Base-by-base conservation (phyloP, 2,329 filamentous ascomycete genomes). In the Xylaria multiplex region DNA sequence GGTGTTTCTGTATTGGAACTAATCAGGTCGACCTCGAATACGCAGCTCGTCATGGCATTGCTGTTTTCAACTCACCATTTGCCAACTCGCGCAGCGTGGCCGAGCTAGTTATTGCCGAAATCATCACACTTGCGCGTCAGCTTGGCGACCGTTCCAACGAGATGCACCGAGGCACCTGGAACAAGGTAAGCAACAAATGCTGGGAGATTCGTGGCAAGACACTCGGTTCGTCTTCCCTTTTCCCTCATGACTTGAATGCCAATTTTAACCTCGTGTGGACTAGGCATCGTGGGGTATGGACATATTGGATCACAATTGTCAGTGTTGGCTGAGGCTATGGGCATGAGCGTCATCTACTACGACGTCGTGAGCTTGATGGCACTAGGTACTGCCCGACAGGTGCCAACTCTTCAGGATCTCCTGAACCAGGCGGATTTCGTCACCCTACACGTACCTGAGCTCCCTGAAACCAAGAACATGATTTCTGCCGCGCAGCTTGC, bases 201-300 rank as follows among this genome's bases (percentile, higher is more conserved):
- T 98, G 96, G 96, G 96, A 99, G 80, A 93, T 98, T 74, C 90
- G 96, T 74, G 96, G 96, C 78, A 99, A 99, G 86, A 98, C 95
- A 49, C 86, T 99, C 59, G 96, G 91, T 89, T 81, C 66, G 82
- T 77, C 27, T 53, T 40, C 35, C 50, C 27, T 57, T 40, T 55
- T 24, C 59, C 57, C 27, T 22, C 40, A 13, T 7, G 9, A 4
- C 43, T 35, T 45, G 16, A 7, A 35, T 22, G 22, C 32, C 11
- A 37, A 27, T 53, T 30, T 49, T 66, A 54, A 69, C 57, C 57
- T 53, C 53, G 59, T 53, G 57, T 14, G 40, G 43, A 6, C n/a
- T 42, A 90, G 88, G 92, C 69, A 98, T 99, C 75, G 89, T 99
- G 71, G 96, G 96, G 35, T 99, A 99, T 77, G 96, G 96, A 68